phyloP scores from a whole-genome alignment of 495 filamentous ascomycete genomes.

The Penicillium manginii region DNA sequence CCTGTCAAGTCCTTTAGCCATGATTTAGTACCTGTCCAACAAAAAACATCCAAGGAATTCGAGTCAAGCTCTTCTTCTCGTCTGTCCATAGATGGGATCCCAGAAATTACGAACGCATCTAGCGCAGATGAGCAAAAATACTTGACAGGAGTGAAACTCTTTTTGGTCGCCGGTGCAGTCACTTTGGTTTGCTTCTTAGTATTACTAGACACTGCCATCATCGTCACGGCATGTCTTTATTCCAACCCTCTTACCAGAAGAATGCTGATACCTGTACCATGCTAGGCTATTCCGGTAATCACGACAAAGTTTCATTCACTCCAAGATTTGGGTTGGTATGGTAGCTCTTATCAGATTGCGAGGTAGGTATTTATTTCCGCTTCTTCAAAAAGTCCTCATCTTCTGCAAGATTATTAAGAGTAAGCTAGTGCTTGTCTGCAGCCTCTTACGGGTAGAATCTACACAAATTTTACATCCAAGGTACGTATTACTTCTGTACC shows the following conservation, averaged over 20 bases:
- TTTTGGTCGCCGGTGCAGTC: conserved; percentile 11
- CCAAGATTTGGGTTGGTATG: conserved; percentile 51
- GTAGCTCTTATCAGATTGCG: conserved; percentile 47
- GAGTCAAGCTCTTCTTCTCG: not conserved
- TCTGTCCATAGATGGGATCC: not conserved
- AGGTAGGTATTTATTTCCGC: conserved; percentile 22
- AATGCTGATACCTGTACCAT: not conserved
- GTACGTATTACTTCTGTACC: conserved; percentile 21
- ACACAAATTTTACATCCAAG: conserved; percentile 48
- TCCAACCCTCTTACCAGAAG: not conserved
- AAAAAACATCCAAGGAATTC: conserved; percentile 7
- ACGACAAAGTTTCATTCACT: conserved; percentile 48
- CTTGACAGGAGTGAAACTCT: conserved; percentile 20
- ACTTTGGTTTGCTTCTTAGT: conserved; percentile 25
- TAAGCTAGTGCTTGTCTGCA: conserved; percentile 45
- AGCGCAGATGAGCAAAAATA: conserved; percentile 16
- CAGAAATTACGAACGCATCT: not conserved
- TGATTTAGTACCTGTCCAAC: not conserved
- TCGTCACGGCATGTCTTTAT: conserved; percentile 20
- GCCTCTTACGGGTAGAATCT: conserved; percentile 51
- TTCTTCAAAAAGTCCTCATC: not conserved
- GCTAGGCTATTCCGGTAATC: conserved; percentile 45
- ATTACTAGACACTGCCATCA: conserved; percentile 24
- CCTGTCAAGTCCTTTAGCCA: not conserved
- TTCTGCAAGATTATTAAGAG: not conserved